Conservation (phyloP, 106 monocot species). For the Apostasia ramifera region DNA sequence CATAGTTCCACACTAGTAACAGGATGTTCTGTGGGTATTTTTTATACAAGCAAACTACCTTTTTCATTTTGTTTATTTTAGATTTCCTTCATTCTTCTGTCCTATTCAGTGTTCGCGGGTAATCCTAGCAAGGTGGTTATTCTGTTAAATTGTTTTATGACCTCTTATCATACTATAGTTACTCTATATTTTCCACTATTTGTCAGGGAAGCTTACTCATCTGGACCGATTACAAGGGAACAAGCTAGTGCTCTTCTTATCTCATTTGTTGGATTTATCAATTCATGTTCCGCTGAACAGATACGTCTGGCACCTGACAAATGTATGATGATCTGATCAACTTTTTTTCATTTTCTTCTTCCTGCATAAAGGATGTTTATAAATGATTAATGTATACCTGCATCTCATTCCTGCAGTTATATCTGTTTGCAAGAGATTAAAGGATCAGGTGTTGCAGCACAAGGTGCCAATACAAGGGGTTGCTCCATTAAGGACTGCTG, state of each 20-base stretch:
- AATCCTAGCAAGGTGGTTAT: too few relatives aligned
- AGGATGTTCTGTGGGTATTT: too few relatives aligned
- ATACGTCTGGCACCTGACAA: constrained; percentile 83
- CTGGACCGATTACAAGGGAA: constrained; percentile 36
- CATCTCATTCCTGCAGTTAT: constrained; percentile 41
- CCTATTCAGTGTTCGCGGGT: too few relatives aligned
- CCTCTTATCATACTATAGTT: not conserved
- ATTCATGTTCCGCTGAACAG: constrained; percentile 61
- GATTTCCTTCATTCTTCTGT: too few relatives aligned
- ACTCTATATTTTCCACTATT: not conserved
- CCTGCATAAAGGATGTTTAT: not conserved
- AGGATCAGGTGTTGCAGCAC: constrained; percentile 72
- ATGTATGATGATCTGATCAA: constrained; percentile 36
- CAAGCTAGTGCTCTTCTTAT: constrained; percentile 37
- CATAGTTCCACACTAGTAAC: too few relatives aligned
- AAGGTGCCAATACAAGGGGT: constrained; percentile 68
- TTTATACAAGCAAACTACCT: too few relatives aligned
- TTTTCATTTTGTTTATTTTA: too few relatives aligned
- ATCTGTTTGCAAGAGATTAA: constrained; percentile 74
- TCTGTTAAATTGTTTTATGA: not conserved
- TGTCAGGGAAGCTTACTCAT: constrained; percentile 68
- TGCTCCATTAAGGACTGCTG: constrained; percentile 67
- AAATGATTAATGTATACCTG: not conserved
- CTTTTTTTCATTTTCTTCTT: not conserved
- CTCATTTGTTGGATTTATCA: constrained; percentile 54